Percentiles rank a stretch among this genome's conserved stretches.
Evolutionary conservation across 495 filamentous ascomycete genomes (phyloP).

Genomic region (Aspergillus taichungensis): DNA sequence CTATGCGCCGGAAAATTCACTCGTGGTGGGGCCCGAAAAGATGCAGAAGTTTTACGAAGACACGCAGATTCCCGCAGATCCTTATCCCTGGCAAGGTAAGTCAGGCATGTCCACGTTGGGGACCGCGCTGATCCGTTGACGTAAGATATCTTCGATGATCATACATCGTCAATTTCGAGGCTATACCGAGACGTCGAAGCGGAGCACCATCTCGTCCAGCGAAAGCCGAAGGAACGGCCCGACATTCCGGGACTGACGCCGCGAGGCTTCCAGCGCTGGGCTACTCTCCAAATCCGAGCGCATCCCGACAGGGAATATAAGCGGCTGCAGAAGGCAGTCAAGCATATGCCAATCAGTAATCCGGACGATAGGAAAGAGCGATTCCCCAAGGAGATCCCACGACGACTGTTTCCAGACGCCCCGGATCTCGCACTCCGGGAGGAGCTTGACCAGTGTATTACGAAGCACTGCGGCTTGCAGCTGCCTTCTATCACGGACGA

Average conservation of each 20-base stretch:
- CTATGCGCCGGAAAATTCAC: constrained; percentile 59
- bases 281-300: constrained; percentile 64
- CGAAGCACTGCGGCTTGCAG: constrained; percentile 41
- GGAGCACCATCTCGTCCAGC: constrained; percentile 74
- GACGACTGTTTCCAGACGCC: constrained; percentile 57
- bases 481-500: constrained; percentile 32
- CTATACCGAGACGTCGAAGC: constrained; percentile 70
- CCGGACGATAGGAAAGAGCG: constrained; percentile 63
- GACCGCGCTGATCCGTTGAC: constrained; percentile 6
- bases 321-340: constrained; percentile 62
- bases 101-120: neutral
- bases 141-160: constrained; percentile 45
- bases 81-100: constrained; percentile 57
- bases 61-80: constrained; percentile 52
- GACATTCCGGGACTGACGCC: constrained; percentile 72
- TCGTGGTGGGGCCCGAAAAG: constrained; percentile 77
- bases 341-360: constrained; percentile 67
- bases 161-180: constrained; percentile 51
- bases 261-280: constrained; percentile 68
- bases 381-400: constrained; percentile 70
- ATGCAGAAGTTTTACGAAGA: constrained; percentile 69
- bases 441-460: constrained; percentile 35
- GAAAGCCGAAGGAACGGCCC: constrained; percentile 47
- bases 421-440: constrained; percentile 30
- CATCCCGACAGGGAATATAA: constrained; percentile 70